Evolutionary conservation across 768 basidiomycete species (phyloP).

Genomic region (Russula sp.): DNA sequence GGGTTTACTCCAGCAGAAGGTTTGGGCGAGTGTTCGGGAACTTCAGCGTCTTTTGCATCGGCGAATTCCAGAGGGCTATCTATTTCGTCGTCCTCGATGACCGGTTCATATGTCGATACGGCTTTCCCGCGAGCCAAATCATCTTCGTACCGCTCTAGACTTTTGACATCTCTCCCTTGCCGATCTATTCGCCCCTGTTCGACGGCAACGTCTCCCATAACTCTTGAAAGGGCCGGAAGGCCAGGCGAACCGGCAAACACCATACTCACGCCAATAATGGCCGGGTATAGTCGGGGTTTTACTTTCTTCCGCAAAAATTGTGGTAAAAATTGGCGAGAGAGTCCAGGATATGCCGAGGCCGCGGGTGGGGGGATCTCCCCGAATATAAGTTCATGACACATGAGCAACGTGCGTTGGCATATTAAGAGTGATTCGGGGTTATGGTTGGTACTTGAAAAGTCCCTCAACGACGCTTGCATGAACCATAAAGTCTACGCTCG

Average conservation of each 20-base stretch:
- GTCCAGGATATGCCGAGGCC: slow-evolving; percentile 62
- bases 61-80: slow-evolving; percentile 41
- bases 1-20: slow-evolving; percentile 28
- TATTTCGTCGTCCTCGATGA: slow-evolving; percentile 43
- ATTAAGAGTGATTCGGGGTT: slow-evolving; percentile 80
- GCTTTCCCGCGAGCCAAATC: slow-evolving; percentile 37
- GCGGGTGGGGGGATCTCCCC: slow-evolving; percentile 71
- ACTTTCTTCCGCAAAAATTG: slow-evolving; percentile 61
- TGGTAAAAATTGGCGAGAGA: slow-evolving; percentile 49
- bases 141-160: slow-evolving; percentile 48
- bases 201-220: slow-evolving; percentile 78
- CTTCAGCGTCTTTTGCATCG: slow-evolving; percentile 32
- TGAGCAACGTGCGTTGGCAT: slow-evolving; percentile 87
- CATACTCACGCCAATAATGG: slow-evolving; percentile 80
- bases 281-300: slow-evolving; percentile 67
- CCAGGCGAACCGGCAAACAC: slow-evolving; percentile 73
- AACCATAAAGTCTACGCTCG: slow-evolving; percentile 86
- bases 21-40: slow-evolving; percentile 23
- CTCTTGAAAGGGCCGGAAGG: slow-evolving; percentile 69
- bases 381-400: slow-evolving; percentile 96
- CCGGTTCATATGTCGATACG: slow-evolving; percentile 31
- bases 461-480: slow-evolving; percentile 92
- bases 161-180: slow-evolving; percentile 48
- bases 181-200: slow-evolving; percentile 85
- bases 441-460: slow-evolving; percentile 58